Conservation (phyloP, 2,329 filamentous ascomycete genomes). For the Fusarium floridanum region DNA sequence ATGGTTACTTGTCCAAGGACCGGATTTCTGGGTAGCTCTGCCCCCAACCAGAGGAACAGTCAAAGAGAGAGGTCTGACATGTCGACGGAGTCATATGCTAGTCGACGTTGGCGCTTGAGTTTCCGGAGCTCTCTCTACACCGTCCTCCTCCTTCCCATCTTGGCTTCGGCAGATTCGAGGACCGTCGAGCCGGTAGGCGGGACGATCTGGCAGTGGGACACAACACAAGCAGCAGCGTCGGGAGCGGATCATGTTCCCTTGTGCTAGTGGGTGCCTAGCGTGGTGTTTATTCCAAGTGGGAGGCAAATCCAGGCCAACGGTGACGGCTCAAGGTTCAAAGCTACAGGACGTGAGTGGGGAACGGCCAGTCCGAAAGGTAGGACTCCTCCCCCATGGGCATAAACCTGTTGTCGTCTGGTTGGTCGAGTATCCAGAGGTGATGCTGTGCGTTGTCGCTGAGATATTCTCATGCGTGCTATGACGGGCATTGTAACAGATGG, state of each 20-base stretch:
- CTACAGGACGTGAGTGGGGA: slow-evolving; percentile 8
- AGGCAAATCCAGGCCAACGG: slow-evolving; percentile 6
- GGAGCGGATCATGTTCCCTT: not conserved
- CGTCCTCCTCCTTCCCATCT: not conserved
- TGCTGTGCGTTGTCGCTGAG: not conserved
- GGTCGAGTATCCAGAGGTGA: not conserved
- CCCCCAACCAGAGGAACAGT: not conserved
- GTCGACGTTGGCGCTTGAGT: not conserved
- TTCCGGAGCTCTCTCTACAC: not conserved
- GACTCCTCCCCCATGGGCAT: not conserved
- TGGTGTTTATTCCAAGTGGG: not conserved
- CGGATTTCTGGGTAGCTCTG: not conserved
- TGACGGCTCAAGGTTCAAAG: slow-evolving; percentile 15
- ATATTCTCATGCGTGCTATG: not conserved
- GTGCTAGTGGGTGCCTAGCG: not conserved
- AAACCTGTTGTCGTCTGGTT: not conserved
- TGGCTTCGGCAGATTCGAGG: not conserved
- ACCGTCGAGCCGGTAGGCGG: not conserved
- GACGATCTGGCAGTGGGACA: not conserved
- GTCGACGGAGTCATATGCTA: not conserved
- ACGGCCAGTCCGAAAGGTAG: slow-evolving; percentile 8
- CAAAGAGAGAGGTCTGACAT: not conserved
- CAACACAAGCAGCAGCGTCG: not conserved
- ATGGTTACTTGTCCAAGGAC: not conserved
- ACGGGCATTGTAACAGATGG: not conserved